phyloP scores from a whole-genome alignment of 805 yeast genomes.

The Ogataea naganishii region DNA sequence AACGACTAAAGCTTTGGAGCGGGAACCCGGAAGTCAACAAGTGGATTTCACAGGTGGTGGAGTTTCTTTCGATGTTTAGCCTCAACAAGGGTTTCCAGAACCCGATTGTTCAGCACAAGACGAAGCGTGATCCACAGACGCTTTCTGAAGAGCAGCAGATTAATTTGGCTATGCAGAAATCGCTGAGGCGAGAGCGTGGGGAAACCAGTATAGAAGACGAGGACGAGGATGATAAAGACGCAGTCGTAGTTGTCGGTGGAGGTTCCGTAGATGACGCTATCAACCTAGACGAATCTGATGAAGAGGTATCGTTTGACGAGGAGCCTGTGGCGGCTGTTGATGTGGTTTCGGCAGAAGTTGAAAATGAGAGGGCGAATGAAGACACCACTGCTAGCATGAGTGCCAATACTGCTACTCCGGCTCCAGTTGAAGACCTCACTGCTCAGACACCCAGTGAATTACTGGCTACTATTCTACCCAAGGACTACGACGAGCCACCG shows the following conservation, averaged over 20 bases:
- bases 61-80: slow-evolving; percentile 59
- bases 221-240: slow-evolving; percentile 20
- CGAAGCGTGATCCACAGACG: slow-evolving; percentile 50
- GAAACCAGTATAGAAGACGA: slow-evolving; percentile 13
- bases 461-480: slow-evolving; percentile 41
- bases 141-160: slow-evolving; percentile 81
- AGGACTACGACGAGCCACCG: slow-evolving; percentile 56
- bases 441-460: slow-evolving; percentile 26
- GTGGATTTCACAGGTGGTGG: slow-evolving; percentile 62
- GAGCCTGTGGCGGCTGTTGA: slow-evolving; percentile 7
- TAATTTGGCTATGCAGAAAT: slow-evolving; percentile 63
- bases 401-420: background rate
- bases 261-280: slow-evolving; percentile 14
- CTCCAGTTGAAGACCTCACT: slow-evolving; percentile 17
- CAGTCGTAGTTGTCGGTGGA: slow-evolving; percentile 17
- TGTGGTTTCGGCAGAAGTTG: slow-evolving; percentile 8
- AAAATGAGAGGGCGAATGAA: slow-evolving; percentile 14
- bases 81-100: slow-evolving; percentile 54
- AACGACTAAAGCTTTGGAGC: slow-evolving; percentile 72
- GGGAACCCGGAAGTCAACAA: slow-evolving; percentile 49
- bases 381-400: slow-evolving; percentile 1
- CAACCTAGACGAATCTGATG: slow-evolving; percentile 11
- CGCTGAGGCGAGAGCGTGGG: slow-evolving; percentile 36
- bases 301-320: slow-evolving; percentile 6
- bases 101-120: slow-evolving; percentile 57